phyloP scores from a whole-genome alignment of 495 filamentous ascomycete species.

The Tetracladium setigerum region DNA sequence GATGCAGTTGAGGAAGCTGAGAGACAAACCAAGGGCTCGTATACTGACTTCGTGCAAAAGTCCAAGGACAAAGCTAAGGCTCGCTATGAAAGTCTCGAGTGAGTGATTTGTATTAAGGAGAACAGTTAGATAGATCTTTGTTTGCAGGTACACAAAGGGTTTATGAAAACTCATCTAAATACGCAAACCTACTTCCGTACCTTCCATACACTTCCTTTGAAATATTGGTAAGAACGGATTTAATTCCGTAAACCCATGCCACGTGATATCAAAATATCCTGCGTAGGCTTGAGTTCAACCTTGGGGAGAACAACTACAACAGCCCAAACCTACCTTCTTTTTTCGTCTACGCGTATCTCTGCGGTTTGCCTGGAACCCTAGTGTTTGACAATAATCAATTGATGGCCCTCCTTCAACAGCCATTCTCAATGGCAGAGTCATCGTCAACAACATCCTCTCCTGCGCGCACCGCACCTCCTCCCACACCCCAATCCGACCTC shows the following conservation, averaged over 20 bases:
- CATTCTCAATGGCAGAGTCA: slow-evolving; percentile 7
- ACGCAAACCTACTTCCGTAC: no score
- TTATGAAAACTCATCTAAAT: no score
- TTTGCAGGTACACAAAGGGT: no score
- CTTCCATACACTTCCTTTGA: no score
- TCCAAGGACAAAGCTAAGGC: slow-evolving; percentile 74
- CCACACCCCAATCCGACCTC: slow-evolving; percentile 10
- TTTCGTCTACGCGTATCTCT: no score
- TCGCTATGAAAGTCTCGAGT: slow-evolving; percentile 49
- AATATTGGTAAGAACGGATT: background rate
- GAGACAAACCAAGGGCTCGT: slow-evolving; percentile 60
- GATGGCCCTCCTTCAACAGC: slow-evolving; percentile 15
- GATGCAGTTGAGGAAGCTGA: slow-evolving; percentile 77
- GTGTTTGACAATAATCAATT: background rate
- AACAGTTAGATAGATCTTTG: no score
- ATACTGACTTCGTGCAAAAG: slow-evolving; percentile 68
- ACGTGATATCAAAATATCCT: no score
- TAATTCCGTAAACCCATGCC: no score
- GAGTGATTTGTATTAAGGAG: background rate
- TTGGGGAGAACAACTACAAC: no score
- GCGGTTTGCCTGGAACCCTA: no score
- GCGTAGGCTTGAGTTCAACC: no score
- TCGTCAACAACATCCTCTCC: background rate
- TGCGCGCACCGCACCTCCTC: background rate
- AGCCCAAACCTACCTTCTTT: no score